A percentile compares a stretch with the other conserved stretches of the same genome.
Evolutionary conservation across 768 basidiomycete species (phyloP).

Genomic region (Boletus insuetus): DNA sequence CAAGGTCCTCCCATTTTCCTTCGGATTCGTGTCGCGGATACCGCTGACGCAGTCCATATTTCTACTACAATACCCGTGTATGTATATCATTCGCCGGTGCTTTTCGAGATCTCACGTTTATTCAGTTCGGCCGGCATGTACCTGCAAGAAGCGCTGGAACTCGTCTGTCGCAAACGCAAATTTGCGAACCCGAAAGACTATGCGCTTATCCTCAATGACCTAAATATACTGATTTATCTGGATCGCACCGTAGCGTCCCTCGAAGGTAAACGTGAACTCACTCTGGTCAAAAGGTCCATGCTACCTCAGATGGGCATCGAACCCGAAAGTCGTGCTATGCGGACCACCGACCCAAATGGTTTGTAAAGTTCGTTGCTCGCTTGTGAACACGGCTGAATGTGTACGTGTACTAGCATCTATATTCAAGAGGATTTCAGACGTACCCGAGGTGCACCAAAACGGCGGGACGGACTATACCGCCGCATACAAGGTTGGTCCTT

Average conservation of each 20-base stretch:
- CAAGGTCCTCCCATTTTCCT: constrained; percentile 84
- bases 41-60: constrained; percentile 79
- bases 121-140: constrained; percentile 87
- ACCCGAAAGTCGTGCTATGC: constrained; percentile 58
- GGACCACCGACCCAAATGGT: constrained; percentile 94
- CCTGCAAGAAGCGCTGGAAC: constrained; percentile 92
- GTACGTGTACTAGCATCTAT: constrained; percentile 67
- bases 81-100: constrained; percentile 26
- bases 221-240: constrained; percentile 78
- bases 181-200: constrained; percentile 74
- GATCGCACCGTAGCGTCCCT: constrained; percentile 96
- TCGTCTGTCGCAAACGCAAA: constrained; percentile 70
- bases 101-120: neutral
- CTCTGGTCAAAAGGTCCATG: constrained; percentile 76
- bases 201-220: constrained; percentile 62
- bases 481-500: constrained; percentile 72
- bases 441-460: constrained; percentile 49
- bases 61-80: constrained; percentile 92
- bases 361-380: constrained; percentile 13
- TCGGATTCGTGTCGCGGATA: constrained; percentile 76
- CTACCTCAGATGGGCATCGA: constrained; percentile 70
- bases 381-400: neutral
- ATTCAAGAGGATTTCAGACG: constrained; percentile 83
- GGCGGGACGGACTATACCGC: constrained; percentile 75
- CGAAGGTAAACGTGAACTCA: constrained; percentile 81